These are phyloP conservation scores for Cyclocybe aegerita DNA, from an alignment of 768 basidiomycete species.

Conservation along the genomic window DNA sequence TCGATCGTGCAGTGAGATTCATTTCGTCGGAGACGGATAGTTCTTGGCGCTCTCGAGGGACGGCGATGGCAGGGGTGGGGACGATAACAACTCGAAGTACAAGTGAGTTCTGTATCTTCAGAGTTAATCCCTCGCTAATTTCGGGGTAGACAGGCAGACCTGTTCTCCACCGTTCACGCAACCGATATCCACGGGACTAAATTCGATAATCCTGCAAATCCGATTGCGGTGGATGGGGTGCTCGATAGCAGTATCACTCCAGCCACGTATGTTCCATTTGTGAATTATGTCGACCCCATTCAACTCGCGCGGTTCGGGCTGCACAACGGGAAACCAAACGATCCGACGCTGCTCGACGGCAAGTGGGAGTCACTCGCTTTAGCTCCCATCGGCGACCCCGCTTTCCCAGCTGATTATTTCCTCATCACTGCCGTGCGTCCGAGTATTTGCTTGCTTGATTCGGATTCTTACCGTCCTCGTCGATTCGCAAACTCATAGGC, in stretches of 20 bases:
- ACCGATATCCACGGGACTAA: conserved; percentile 60
- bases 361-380: conserved; percentile 72
- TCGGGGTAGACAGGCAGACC: conserved; percentile 49
- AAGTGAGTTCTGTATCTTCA: conserved; percentile 36
- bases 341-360: conserved; percentile 52
- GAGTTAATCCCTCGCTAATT: not conserved
- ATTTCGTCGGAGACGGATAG: conserved; percentile 49
- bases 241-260: conserved; percentile 47
- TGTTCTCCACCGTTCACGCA: conserved; percentile 55
- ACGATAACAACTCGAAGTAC: conserved; percentile 47
- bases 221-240: conserved; percentile 49
- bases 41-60: conserved; percentile 64
- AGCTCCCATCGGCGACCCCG: conserved; percentile 48
- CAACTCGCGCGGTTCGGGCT: conserved; percentile 63
- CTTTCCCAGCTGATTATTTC: conserved; percentile 65
- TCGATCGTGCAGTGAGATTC: conserved; percentile 53
- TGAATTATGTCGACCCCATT: conserved; percentile 51
- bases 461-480: not conserved
- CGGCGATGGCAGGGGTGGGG: conserved; percentile 57
- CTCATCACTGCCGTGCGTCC: conserved; percentile 56
- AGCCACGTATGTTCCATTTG: conserved; percentile 55
- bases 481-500: conserved; percentile 30
- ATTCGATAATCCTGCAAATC: conserved; percentile 52
- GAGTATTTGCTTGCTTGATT: too few relatives aligned
- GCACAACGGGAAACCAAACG: conserved; percentile 55